These are phyloP conservation scores for Agaricus blazei DNA, from an alignment of 768 basidiomycete species.

Conservation along the genomic window DNA sequence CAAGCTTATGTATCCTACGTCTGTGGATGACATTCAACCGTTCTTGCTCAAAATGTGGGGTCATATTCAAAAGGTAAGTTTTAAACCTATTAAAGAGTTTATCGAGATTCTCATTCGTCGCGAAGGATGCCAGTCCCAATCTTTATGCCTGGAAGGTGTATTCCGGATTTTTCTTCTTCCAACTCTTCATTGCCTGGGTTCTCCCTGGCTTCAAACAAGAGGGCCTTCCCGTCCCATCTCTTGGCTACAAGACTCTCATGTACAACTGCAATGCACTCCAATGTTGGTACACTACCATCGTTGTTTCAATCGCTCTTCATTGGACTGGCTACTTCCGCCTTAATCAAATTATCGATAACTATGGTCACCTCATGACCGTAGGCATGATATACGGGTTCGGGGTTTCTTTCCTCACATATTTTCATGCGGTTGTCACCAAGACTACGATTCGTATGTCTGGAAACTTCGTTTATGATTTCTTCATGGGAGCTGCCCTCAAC, in stretches of 20 bases:
- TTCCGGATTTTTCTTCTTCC: slow-evolving; percentile 80
- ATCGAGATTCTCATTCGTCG: not conserved
- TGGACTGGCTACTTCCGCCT: slow-evolving; percentile 81
- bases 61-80: slow-evolving; percentile 69
- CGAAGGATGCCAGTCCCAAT: slow-evolving; percentile 88
- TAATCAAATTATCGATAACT: slow-evolving; percentile 93
- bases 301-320: slow-evolving; percentile 72
- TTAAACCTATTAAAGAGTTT: not conserved
- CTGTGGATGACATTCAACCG: slow-evolving; percentile 65
- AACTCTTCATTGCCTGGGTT: slow-evolving; percentile 85
- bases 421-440: slow-evolving; percentile 70
- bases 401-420: slow-evolving; percentile 77
- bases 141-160: slow-evolving; percentile 87
- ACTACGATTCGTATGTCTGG: slow-evolving; percentile 92
- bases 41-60: slow-evolving; percentile 80
- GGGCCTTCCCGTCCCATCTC: slow-evolving; percentile 93
- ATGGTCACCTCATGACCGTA: slow-evolving; percentile 93
- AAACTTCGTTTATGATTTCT: slow-evolving; percentile 89
- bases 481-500: slow-evolving; percentile 95
- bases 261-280: slow-evolving; percentile 96
- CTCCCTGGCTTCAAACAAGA: slow-evolving; percentile 92
- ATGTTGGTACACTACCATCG: slow-evolving; percentile 79
- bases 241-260: slow-evolving; percentile 86
- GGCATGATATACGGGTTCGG: slow-evolving; percentile 89
- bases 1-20: slow-evolving; percentile 62